Evolutionary conservation across 768 basidiomycete species (phyloP), one percentile per base, ranked within the genome.

Genomic region (Tulasnella sp.): DNA sequence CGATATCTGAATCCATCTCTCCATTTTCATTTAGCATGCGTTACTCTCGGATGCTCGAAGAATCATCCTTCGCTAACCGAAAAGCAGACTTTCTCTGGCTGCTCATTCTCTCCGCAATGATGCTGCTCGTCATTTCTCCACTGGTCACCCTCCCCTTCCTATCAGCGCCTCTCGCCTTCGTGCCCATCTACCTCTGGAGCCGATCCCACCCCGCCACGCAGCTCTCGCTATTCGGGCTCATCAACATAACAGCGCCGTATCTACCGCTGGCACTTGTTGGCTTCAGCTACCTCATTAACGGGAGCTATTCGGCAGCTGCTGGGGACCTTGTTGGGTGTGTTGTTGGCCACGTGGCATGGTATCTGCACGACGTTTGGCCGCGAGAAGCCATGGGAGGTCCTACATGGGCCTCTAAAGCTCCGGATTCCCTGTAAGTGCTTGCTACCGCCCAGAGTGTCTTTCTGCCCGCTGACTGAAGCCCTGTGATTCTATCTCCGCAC

Each of bases 171-270:
- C 88, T 97, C 38, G 95, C 96, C 0, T 97, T 97, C 81, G 93
- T 97, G 2, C 92, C 97, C 3, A 97, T 98, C 52, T 99, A 99
- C 82, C 86, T 99, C 77, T 99, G 97, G 97, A 95, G 96, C 22
- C 86, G 97, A 73, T 88, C 96, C 29, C 97, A 99, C 82, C 96
- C 97, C 3, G 90, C 91, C 4, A 94, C 95, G 3, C 94, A 94
- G n/a, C 95, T 99, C 76, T 96, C 94, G 2, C 88, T 99, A 19
- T 97, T 99, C 80, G 97, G 97, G 11, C 85, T 99, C 36, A 87
- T 99, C 80, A 98, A 94, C 3, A 96, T 99, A 81, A 92, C 94
- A 0, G 97, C 97, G 0, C 94, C 97, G 0, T 98, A 99, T 83
- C 90, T 99, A 7, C 97, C 97, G 2, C 83, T 96, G 38, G 95